phyloP scores from a whole-genome alignment of 768 basidiomycete genomes.

The Pisolithus orientalis region DNA sequence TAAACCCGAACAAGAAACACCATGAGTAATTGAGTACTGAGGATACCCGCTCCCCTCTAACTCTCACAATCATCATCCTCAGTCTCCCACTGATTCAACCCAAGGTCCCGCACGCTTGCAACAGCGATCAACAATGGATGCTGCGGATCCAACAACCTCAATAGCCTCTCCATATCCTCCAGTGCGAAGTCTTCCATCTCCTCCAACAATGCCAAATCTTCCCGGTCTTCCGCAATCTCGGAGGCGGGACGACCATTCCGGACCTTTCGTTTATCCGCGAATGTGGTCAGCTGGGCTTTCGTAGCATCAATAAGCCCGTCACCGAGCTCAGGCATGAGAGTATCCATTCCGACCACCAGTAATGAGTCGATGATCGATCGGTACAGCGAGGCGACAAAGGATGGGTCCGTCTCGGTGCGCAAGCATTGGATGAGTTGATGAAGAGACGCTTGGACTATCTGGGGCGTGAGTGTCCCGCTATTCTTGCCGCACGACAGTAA shows the following conservation, averaged over 20 bases:
- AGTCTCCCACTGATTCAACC: constrained; percentile 43
- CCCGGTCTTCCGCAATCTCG: constrained; percentile 45
- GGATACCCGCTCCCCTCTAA: no score
- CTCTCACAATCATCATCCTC: constrained; percentile 33
- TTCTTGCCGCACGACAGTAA: constrained; percentile 63
- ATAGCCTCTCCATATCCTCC: constrained; percentile 71
- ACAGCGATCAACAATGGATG: constrained; percentile 68
- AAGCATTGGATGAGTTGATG: constrained; percentile 59
- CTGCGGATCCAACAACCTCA: constrained; percentile 46
- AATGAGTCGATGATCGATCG: constrained; percentile 61
- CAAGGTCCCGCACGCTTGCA: constrained; percentile 66
- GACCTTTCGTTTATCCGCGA: constrained; percentile 63
- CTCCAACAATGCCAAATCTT: constrained; percentile 67
- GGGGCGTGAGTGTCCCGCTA: constrained; percentile 55
- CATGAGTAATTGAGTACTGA: no score
- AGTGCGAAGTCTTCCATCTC: constrained; percentile 81
- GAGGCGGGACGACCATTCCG: constrained; percentile 35
- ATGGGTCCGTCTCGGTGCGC: constrained; percentile 62
- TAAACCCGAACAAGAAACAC: no score
- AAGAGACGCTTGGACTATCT: constrained; percentile 67
- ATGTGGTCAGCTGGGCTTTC: constrained; percentile 58
- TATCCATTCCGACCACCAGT: constrained; percentile 48
- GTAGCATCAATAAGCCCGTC: constrained; percentile 59
- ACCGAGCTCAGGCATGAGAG: constrained; percentile 49
- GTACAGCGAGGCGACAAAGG: constrained; percentile 73